A percentile compares a stretch with the other conserved stretches of the same genome.
These are phyloP conservation scores for Neurospora hispaniola DNA, from an alignment of 495 filamentous ascomycete genomes.

Conservation along the genomic window DNA sequence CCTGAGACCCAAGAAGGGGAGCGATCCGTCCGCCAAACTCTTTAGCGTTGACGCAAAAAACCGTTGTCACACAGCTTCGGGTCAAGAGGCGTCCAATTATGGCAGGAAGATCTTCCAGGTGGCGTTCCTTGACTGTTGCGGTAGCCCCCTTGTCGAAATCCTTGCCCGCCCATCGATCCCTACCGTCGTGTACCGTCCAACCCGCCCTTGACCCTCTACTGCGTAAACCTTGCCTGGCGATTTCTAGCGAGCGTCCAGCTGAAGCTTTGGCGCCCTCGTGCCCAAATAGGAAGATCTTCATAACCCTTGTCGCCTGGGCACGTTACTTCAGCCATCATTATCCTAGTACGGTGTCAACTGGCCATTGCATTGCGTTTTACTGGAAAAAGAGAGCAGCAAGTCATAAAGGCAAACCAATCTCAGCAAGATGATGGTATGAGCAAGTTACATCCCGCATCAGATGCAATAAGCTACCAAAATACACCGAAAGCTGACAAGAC, in stretches of 20 bases:
- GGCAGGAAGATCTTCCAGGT: conserved; percentile 16
- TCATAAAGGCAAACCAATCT: background rate
- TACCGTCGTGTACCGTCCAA: background rate
- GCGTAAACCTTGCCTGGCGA: conserved; percentile 22
- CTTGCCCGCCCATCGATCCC: background rate
- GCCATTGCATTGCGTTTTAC: background rate
- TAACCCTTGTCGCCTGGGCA: background rate
- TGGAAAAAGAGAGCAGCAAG: background rate
- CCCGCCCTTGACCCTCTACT: background rate
- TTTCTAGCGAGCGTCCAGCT: conserved; percentile 28
- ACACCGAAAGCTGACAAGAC: background rate
- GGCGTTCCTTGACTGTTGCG: conserved; percentile 13
- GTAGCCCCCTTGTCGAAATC: background rate
- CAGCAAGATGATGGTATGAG: background rate
- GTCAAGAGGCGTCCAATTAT: conserved; percentile 20
- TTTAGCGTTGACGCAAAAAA: conserved; percentile 30
- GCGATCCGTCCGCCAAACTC: conserved; percentile 14
- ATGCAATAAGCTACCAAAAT: background rate
- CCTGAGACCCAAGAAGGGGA: conserved; percentile 21
- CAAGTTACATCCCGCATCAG: background rate
- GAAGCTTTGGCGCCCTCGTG: conserved; percentile 18
- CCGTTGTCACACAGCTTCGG: conserved; percentile 30
- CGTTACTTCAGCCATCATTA: background rate
- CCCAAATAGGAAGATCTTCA: conserved; percentile 13
- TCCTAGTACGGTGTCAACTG: background rate